Evolutionary conservation across 2,329 filamentous ascomycete species (phyloP).

Genomic region (Ceratocystis diversiconidia): DNA sequence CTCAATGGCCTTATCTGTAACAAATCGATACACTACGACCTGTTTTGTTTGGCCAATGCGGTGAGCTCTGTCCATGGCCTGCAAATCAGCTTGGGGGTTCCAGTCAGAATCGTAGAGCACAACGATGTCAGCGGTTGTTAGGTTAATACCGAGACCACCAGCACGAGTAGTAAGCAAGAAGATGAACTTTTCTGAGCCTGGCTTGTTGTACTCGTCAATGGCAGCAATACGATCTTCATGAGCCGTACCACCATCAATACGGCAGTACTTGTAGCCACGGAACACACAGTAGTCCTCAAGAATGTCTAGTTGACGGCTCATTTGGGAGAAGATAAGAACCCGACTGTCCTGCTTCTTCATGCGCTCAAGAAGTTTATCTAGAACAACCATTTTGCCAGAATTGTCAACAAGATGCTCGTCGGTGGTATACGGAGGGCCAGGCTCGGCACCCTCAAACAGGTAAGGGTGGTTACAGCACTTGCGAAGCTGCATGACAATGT

Average conservation of each 20-base stretch:
- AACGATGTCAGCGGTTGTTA: conserved; percentile 90
- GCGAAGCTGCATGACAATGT: conserved; percentile 98
- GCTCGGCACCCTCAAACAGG: conserved; percentile 92
- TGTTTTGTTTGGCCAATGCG: conserved; percentile 98
- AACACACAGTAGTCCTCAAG: conserved; percentile 98
- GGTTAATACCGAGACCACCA: conserved; percentile 89
- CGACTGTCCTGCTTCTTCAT: conserved; percentile 78
- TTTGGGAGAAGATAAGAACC: conserved; percentile 98
- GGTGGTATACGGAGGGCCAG: conserved; percentile 92
- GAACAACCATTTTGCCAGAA: conserved; percentile 90
- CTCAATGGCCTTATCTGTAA: conserved; percentile 95
- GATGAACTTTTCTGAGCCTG: conserved; percentile 87
- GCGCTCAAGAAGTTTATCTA: conserved; percentile 78
- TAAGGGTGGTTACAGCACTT: conserved; percentile 99
- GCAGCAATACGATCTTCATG: conserved; percentile 96
- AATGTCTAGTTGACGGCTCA: conserved; percentile 94
- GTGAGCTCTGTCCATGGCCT: conserved; percentile 97
- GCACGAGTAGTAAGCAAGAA: conserved; percentile 92
- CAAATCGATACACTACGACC: conserved; percentile 88
- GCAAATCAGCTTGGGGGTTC: conserved; percentile 96
- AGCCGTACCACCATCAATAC: conserved; percentile 90
- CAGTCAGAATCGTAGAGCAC: conserved; percentile 95
- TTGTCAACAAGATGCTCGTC: conserved; percentile 92
- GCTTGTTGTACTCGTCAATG: conserved; percentile 97
- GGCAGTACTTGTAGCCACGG: conserved; percentile 85